A percentile compares a stretch with the other conserved stretches of the same genome.
Conservation (phyloP, 2,329 filamentous ascomycete species). For the Ceratocystis cubensis region DNA sequence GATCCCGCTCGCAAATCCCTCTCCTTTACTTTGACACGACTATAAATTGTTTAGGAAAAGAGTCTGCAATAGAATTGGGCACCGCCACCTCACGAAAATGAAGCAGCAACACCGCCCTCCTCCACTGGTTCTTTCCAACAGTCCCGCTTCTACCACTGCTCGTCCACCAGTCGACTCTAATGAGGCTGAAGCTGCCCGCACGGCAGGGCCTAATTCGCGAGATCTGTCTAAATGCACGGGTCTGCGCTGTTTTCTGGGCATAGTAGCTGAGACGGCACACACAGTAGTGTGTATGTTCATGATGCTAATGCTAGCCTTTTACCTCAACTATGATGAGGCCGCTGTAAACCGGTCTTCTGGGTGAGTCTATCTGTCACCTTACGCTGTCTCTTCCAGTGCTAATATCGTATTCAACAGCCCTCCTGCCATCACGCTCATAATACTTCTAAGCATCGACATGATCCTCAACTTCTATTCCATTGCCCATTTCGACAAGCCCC, state of each 20-base stretch:
- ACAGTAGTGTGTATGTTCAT: slow-evolving; percentile 27
- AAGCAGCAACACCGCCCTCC: slow-evolving; percentile 12
- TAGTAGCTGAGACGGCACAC: slow-evolving; percentile 27
- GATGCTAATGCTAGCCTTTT: slow-evolving; percentile 28
- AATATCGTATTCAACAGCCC: slow-evolving; percentile 22
- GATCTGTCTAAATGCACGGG: not conserved
- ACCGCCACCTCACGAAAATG: not conserved
- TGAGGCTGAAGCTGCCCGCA: not conserved
- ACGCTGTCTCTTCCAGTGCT: not conserved
- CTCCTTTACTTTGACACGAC: not conserved
- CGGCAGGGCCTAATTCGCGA: not conserved
- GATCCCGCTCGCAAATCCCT: not conserved
- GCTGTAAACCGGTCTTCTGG: slow-evolving; percentile 20
- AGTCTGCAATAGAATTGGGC: too few species aligned
- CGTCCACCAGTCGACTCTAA: not conserved
- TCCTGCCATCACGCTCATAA: slow-evolving; percentile 27
- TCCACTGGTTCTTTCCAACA: not conserved
- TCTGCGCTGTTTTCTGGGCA: slow-evolving; percentile 23
- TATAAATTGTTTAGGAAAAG: too few species aligned
- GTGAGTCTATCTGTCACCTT: not conserved
- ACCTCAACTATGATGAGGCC: slow-evolving; percentile 25
- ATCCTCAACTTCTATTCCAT: slow-evolving; percentile 30
- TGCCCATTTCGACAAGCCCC: slow-evolving; percentile 26
- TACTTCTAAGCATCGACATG: slow-evolving; percentile 28
- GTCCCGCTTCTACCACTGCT: not conserved